Evolutionary conservation across 2,329 filamentous ascomycete species (phyloP).

Genomic region (Spiromastix sp.): DNA sequence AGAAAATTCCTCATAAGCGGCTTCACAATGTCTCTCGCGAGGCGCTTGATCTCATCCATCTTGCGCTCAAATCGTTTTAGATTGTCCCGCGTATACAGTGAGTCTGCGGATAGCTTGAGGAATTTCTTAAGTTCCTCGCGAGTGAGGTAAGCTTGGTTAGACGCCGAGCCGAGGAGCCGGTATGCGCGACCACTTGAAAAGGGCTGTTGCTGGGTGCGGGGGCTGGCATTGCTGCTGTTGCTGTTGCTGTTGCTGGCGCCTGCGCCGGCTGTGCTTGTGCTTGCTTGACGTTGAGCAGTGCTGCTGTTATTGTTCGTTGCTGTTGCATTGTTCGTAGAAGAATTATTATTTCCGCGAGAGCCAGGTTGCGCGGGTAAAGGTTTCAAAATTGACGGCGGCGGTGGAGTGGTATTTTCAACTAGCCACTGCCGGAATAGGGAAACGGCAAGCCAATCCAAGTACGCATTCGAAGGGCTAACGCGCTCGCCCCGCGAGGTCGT

Average conservation of each 20-base stretch:
- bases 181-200: constrained; percentile 57
- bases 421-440: constrained; percentile 88
- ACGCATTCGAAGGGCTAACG: constrained; percentile 67
- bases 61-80: constrained; percentile 74
- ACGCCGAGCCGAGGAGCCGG: constrained; percentile 58
- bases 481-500: constrained; percentile 72
- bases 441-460: constrained; percentile 82
- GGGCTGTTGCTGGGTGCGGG: constrained; percentile 21
- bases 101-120: constrained; percentile 53
- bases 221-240: constrained; percentile 11
- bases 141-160: constrained; percentile 54
- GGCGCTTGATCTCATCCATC: constrained; percentile 76
- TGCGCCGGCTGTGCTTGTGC: constrained; percentile 8
- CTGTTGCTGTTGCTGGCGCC: constrained; percentile 4
- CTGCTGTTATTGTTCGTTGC: background rate
- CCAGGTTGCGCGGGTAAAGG: constrained; percentile 3
- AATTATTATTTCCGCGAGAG: constrained; percentile 14
- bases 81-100: constrained; percentile 74
- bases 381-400: constrained; percentile 43
- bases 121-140: constrained; percentile 90
- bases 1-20: constrained; percentile 79
- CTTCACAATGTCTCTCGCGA: constrained; percentile 71
- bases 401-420: constrained; percentile 75
- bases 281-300: constrained; percentile 8
- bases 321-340: constrained; percentile 7